A percentile compares a stretch with the other conserved stretches of the same genome.
phyloP scores from a whole-genome alignment of 306 rosid genomes.

The Acacia crassicarpa region DNA sequence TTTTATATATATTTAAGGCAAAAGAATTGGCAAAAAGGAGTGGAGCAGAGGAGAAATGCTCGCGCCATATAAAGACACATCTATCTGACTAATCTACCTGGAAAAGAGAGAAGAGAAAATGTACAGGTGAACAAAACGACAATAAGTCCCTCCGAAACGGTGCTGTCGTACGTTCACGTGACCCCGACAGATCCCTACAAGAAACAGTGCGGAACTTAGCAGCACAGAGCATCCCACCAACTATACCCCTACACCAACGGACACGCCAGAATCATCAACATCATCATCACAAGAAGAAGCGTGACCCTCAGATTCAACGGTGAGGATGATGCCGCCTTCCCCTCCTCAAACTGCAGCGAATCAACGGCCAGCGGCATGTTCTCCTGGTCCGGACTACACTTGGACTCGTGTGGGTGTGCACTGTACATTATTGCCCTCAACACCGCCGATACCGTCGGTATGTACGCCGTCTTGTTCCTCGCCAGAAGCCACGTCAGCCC shows the following conservation, averaged over 20 bases:
- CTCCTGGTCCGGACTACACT: slow-evolving; percentile 96
- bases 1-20: neutral
- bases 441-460: slow-evolving; percentile 96
- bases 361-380: slow-evolving; percentile 99
- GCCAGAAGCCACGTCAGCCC: slow-evolving; percentile 93
- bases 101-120: neutral
- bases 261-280: slow-evolving; percentile 40
- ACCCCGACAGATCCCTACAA: neutral
- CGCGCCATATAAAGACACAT: neutral
- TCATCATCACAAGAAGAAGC: slow-evolving; percentile 32
- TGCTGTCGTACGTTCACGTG: slow-evolving; percentile 3
- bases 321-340: slow-evolving; percentile 41
- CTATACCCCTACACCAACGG: slow-evolving; percentile 32
- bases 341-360: slow-evolving; percentile 71
- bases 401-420: slow-evolving; percentile 72
- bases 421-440: slow-evolving; percentile 94
- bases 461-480: slow-evolving; percentile 84
- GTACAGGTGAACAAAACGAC: slow-evolving; percentile 8
- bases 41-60: neutral
- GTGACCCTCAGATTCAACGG: slow-evolving; percentile 42
- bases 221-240: slow-evolving; percentile 18
- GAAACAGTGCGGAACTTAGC: neutral
- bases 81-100: neutral
- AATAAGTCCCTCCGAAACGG: neutral
- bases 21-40: neutral